These are phyloP conservation scores for Eutrema heterophyllum DNA, from an alignment of 345 rosid species.

Conservation along the genomic window DNA sequence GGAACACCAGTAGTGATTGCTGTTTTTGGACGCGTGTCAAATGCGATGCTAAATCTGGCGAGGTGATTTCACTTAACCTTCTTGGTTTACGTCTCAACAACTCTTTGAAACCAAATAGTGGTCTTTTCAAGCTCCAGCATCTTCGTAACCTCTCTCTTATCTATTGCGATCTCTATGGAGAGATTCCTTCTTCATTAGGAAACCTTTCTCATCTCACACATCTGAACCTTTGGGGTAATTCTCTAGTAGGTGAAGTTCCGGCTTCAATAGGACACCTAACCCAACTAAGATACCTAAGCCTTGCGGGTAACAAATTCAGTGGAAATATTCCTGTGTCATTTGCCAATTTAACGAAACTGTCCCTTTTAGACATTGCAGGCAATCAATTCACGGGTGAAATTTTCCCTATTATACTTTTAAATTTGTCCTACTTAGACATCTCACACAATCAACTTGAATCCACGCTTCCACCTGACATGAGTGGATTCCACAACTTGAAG, in stretches of 20 bases:
- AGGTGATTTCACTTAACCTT: too few species aligned
- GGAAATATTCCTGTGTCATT: not conserved
- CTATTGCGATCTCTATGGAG: not conserved
- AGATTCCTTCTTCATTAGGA: slow-evolving; percentile 1
- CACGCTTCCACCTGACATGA: not conserved
- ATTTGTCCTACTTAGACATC: not conserved
- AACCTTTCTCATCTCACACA: too few species aligned
- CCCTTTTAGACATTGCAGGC: rapidly evolving
- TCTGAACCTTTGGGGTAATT: too few species aligned
- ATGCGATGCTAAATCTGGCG: too few species aligned
- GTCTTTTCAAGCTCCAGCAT: not conserved
- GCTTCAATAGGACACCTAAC: not conserved
- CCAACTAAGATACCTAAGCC: not conserved
- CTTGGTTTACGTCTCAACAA: too few species aligned
- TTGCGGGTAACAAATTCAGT: not conserved
- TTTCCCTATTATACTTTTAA: too few species aligned
- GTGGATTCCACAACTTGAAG: not conserved
- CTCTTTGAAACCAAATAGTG: not conserved
- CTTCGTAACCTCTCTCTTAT: not conserved
- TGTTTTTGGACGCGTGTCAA: too few species aligned
- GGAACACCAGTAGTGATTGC: too few species aligned
- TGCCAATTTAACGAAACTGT: not conserved
- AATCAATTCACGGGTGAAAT: too few species aligned
- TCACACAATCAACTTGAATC: too few species aligned
- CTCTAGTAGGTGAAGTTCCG: not conserved